These are phyloP conservation scores for Pelargonium fulgidum DNA, from an alignment of 441 rosid species.

Conservation along the genomic window DNA sequence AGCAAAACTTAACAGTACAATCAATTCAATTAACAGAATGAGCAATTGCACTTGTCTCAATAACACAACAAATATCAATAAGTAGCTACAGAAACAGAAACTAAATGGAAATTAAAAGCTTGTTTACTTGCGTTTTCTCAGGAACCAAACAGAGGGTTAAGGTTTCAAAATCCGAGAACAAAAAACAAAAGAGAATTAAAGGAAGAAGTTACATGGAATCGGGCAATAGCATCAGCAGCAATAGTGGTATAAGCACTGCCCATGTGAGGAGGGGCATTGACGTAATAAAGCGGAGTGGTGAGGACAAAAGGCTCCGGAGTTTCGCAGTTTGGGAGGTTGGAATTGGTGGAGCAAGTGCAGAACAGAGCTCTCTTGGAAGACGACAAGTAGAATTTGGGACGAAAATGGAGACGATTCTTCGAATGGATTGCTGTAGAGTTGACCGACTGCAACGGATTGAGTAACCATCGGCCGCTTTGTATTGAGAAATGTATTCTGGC, in stretches of 20 bases:
- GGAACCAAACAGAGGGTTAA: not conserved
- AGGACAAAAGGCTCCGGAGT: constrained; percentile 53
- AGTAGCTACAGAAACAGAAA: not conserved
- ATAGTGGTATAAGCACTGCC: constrained; percentile 98
- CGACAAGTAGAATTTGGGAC: constrained; percentile 31
- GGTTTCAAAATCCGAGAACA: not conserved
- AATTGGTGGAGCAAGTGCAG: constrained; percentile 39
- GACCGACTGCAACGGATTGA: constrained; percentile 39
- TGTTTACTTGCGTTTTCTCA: not conserved
- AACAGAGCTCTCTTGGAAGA: constrained; percentile 36
- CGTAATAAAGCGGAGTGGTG: constrained; percentile 93
- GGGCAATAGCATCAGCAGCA: constrained; percentile 87
- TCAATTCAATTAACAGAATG: not conserved
- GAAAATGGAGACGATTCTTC: constrained; percentile 34
- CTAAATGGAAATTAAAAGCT: not conserved
- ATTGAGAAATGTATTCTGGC: constrained; percentile 54
- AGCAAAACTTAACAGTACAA: constrained; percentile 11
- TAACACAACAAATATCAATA: not conserved
- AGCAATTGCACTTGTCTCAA: not conserved
- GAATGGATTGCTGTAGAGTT: constrained; percentile 32
- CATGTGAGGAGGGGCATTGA: constrained; percentile 99
- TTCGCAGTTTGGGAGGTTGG: constrained; percentile 22
- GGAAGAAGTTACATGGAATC: constrained; percentile 61
- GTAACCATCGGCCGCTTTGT: constrained; percentile 46
- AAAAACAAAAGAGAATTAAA: not conserved